phyloP scores from a whole-genome alignment of 768 basidiomycete genomes.

The Collybia mongolica region DNA sequence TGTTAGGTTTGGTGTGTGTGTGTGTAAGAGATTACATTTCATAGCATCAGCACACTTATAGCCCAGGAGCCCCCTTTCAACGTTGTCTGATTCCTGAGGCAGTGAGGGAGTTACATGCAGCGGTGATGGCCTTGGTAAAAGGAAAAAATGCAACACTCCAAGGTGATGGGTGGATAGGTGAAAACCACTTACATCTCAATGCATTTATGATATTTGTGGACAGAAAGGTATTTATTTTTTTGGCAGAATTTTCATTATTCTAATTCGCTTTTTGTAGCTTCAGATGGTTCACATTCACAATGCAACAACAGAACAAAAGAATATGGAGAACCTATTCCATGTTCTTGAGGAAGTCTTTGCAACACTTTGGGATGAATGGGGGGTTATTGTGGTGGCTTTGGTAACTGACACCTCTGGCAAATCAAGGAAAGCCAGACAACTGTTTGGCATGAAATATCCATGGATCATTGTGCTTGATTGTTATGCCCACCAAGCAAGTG shows the following conservation, averaged over 20 bases:
- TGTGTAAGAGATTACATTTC: no score
- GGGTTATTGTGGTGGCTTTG: conserved; percentile 20
- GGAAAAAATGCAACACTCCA: conserved; percentile 25
- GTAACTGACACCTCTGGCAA: conserved; percentile 35
- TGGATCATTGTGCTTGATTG: conserved; percentile 30
- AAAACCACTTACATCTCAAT: conserved; percentile 27
- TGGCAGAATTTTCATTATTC: neutral
- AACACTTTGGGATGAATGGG: conserved; percentile 20
- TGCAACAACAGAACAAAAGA: conserved; percentile 27
- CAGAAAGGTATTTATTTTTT: conserved; percentile 15
- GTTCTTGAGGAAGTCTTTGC: conserved; percentile 14
- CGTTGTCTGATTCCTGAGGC: conserved; percentile 20
- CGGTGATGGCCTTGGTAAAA: neutral
- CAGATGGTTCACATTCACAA: conserved; percentile 27
- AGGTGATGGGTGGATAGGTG: conserved; percentile 34
- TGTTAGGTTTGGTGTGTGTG: no score
- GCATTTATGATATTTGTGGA: conserved; percentile 28
- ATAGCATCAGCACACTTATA: no score
- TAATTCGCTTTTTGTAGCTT: conserved; percentile 14
- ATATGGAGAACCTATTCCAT: conserved; percentile 25
- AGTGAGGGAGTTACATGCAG: conserved; percentile 8
- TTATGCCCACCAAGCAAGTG: conserved; percentile 34
- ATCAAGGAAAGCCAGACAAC: conserved; percentile 20
- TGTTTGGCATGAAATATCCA: conserved; percentile 17
- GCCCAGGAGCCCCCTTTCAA: no score